A percentile compares a stretch with the other conserved stretches of the same genome.
These are phyloP conservation scores for Eucalyptus tenuipes DNA, from an alignment of 345 rosid species.

Conservation along the genomic window DNA sequence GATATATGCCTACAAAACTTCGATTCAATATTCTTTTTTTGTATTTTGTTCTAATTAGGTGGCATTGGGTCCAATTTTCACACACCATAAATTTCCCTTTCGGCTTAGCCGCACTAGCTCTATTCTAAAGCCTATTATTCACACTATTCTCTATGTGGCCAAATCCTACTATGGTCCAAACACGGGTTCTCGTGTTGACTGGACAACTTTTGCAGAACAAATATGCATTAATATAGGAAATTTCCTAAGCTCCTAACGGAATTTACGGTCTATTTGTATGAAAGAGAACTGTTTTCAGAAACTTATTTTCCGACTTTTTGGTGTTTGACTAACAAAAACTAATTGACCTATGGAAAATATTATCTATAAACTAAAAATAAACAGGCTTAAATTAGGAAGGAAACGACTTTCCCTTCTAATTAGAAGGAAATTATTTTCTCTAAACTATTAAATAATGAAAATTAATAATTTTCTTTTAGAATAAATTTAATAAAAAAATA, in stretches of 20 bases:
- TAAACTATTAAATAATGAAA: too few species aligned
- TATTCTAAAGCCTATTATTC: background rate
- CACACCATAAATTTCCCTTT: background rate
- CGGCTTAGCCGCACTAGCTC: background rate
- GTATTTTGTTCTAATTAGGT: background rate
- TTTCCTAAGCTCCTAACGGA: background rate
- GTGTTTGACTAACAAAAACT: background rate
- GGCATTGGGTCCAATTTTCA: background rate
- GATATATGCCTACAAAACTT: background rate
- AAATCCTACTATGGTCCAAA: background rate
- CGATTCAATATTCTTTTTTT: background rate
- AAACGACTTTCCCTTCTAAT: background rate
- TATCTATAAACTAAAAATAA: background rate
- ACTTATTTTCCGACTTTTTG: background rate
- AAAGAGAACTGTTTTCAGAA: background rate
- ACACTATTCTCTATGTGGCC: background rate
- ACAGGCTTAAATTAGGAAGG: too few species aligned
- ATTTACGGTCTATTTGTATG: background rate
- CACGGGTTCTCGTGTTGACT: background rate
- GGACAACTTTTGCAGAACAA: too few species aligned
- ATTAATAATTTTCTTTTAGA: too few species aligned
- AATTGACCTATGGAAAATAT: too few species aligned
- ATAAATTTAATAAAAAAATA: background rate
- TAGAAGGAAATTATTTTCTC: background rate
- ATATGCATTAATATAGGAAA: background rate